Base-by-base conservation (phyloP, 306 rosid genomes). In the Hippophae rhamnoides region DNA sequence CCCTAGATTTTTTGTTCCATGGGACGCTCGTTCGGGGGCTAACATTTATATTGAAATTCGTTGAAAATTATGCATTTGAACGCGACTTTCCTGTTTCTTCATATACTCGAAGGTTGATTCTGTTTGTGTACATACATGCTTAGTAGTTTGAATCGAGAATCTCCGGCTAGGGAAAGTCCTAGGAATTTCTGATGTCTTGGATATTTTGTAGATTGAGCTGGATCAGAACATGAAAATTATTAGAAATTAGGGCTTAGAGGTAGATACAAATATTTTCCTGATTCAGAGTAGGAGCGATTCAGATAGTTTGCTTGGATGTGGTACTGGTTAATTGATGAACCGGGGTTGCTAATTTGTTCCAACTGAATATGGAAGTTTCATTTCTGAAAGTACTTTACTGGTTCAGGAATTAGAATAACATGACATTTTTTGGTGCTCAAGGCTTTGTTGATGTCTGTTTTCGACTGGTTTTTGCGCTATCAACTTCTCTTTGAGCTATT, bases 201-300 rank as follows among this genome's bases (percentile, higher is more conserved):
- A 65, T 68, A 71, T 63, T 65, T 71, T 67, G 66, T 56, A 52
- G 79, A 70, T 73, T 72, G 78, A 76, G 78, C 72, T 65, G 79
- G 83, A 83, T 85, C 79, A 60, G 71, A 62, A 71, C 64, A 74
- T 70, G 66, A 52, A 56, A 72, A 49, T 63, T 84, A 56, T 65
- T 47, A 49, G 63, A 27, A 61, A 43, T 68, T 74, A 64, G 75
- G 70, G 59, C 61, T 65, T 56, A 11, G 64, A 10, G 58, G 13
- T 7, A 53, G 76, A 7, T 57, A 56, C 43, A 64, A 42, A 56
- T 18, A 56, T 40, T 65, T 43, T 7, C 46, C 10, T 74, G 59
- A 43, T 61, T 76, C 58, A 45, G 55, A 44, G 73, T 14, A 54
- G 10, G 25, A n/a, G 13, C 58, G 72, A 65, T 75, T 68, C 13